Conservation (phyloP, 2,329 filamentous ascomycete species). For the Hypoxylon sp. region DNA sequence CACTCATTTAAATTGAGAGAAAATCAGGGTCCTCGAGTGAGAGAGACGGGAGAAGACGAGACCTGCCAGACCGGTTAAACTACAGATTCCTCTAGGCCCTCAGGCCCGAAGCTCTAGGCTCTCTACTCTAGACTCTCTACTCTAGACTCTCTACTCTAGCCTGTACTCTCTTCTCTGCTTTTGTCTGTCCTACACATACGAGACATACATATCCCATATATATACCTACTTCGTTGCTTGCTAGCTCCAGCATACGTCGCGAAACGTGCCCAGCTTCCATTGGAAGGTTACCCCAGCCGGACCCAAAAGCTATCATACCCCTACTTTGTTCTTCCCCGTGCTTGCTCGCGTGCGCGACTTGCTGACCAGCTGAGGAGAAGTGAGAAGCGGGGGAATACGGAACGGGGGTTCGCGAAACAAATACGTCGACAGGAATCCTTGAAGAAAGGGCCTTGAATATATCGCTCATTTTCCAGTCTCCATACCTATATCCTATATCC, state of each 20-base stretch:
- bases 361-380: conserved; percentile 3
- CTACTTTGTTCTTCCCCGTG: background rate
- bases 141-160: background rate
- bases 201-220: background rate
- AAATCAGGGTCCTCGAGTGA: conserved; percentile 1
- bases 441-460: background rate
- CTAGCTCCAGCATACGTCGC: background rate
- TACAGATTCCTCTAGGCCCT: background rate
- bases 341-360: conserved; percentile 16
- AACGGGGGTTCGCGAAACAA: background rate
- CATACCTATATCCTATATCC: too few relatives aligned
- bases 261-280: conserved; percentile 3
- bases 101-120: background rate
- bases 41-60: background rate
- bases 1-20: background rate
- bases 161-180: background rate
- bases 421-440: background rate
- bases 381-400: conserved; percentile 1
- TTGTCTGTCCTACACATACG: background rate
- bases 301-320: conserved; percentile 5
- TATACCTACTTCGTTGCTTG: background rate
- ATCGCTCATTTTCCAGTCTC: conserved; percentile 1
- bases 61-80: conserved; percentile 4
- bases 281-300: background rate
- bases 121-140: background rate